Conservation (phyloP, 306 rosid species). For the Begonia masoniana region DNA sequence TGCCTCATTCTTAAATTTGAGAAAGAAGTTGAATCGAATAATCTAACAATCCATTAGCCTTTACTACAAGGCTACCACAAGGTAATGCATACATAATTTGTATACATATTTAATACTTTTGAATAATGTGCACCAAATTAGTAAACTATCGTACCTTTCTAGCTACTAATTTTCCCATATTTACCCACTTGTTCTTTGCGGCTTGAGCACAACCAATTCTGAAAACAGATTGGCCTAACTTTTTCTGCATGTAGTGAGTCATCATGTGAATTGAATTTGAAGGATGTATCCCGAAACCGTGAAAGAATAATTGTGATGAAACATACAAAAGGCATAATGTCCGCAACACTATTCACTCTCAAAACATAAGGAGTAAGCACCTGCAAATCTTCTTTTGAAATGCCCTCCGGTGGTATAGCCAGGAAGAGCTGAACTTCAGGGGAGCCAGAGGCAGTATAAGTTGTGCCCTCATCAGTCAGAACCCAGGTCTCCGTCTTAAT, state of each 20-base stretch:
- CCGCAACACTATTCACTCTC: too few relatives aligned
- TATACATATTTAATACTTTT: too few relatives aligned
- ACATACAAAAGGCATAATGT: too few relatives aligned
- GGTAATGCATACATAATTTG: too few relatives aligned
- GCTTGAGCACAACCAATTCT: constrained; percentile 83
- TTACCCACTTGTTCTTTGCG: constrained; percentile 77
- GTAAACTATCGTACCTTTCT: constrained; percentile 57
- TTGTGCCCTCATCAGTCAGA: constrained; percentile 61
- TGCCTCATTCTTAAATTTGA: too few relatives aligned
- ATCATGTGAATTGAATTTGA: not conserved
- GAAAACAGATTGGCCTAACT: constrained; percentile 37
- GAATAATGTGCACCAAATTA: too few relatives aligned
- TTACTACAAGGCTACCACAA: too few relatives aligned
- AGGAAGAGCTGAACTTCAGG: constrained; percentile 65
- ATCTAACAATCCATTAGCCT: too few relatives aligned
- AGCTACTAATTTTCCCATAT: constrained; percentile 57
- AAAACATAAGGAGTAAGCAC: constrained; percentile 13
- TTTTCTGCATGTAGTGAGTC: constrained; percentile 63
- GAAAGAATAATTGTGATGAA: too few relatives aligned
- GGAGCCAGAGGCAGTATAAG: constrained; percentile 53
- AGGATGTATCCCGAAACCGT: too few relatives aligned
- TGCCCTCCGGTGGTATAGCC: constrained; percentile 73
- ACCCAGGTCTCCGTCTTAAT: constrained; percentile 67
- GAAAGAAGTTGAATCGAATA: too few relatives aligned
- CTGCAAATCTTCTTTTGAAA: constrained; percentile 65